A percentile compares a stretch with the other conserved stretches of the same genome.
Evolutionary conservation across 495 filamentous ascomycete species (phyloP).

Genomic region (Aspergillus bridgeri): DNA sequence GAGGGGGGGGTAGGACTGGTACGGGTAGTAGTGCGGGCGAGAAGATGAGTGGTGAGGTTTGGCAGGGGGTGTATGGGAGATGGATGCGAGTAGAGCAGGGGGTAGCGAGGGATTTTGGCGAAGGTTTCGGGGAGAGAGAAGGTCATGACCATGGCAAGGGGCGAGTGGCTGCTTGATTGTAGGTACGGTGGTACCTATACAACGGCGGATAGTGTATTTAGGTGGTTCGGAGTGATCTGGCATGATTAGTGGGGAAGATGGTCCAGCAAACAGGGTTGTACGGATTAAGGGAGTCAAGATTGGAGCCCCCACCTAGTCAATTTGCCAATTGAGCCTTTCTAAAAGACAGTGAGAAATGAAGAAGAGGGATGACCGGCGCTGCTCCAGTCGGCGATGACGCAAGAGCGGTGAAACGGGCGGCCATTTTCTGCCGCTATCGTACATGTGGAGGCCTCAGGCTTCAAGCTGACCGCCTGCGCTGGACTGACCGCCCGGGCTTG

Average conservation of each 20-base stretch:
- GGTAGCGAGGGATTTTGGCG: conserved; percentile 29
- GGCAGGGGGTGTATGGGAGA: conserved; percentile 36
- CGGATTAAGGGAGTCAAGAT: no score
- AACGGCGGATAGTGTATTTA: no score
- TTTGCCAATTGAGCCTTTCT: not conserved
- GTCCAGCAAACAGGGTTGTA: no score
- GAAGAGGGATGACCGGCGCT: not conserved
- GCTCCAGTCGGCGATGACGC: not conserved
- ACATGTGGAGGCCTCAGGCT: no score
- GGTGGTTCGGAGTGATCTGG: no score
- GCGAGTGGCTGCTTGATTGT: not conserved
- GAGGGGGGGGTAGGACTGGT: conserved; percentile 4
- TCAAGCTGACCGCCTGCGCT: no score
- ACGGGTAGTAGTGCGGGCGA: conserved; percentile 9
- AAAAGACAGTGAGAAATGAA: not conserved
- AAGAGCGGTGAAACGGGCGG: conserved; percentile 8
- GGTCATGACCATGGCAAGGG: not conserved
- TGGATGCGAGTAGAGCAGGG: conserved; percentile 29
- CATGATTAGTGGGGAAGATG: no score
- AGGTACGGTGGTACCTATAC: not conserved
- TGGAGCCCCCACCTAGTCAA: no score
- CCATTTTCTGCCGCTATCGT: not conserved
- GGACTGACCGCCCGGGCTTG: no score
- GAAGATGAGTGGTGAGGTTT: conserved; percentile 15
- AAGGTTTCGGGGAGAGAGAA: conserved; percentile 26